Percentiles rank a stretch among this genome's conserved stretches.
phyloP scores from a whole-genome alignment of 805 yeast species.

The Maudiozyma saulgeensis region DNA sequence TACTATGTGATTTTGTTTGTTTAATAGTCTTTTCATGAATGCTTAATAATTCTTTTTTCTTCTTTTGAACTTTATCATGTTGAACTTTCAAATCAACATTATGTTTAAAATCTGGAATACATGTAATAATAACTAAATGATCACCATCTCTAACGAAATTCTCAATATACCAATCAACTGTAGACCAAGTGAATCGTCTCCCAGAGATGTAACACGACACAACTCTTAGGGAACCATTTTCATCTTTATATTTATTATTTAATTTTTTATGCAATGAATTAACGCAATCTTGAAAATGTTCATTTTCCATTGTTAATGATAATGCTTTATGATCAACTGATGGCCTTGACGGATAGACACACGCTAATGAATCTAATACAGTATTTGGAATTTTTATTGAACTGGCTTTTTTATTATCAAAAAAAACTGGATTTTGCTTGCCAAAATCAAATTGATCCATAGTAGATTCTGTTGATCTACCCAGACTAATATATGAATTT shows the following conservation, averaged over 20 bases:
- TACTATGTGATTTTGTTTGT: not conserved
- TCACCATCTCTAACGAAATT: constrained; percentile 53
- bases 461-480: constrained; percentile 17
- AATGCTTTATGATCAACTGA: constrained; percentile 23
- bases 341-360: constrained; percentile 29
- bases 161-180: constrained; percentile 58
- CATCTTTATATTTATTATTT: constrained; percentile 6
- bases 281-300: constrained; percentile 12
- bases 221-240: constrained; percentile 28
- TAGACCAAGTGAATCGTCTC: constrained; percentile 64
- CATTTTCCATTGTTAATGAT: constrained; percentile 16
- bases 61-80: constrained; percentile 7
- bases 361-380: constrained; percentile 16
- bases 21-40: not conserved
- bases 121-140: constrained; percentile 48
- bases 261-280: constrained; percentile 4
- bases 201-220: constrained; percentile 56
- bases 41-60: constrained; percentile 2
- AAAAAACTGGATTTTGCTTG: constrained; percentile 18
- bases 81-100: constrained; percentile 7
- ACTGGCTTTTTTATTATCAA: constrained; percentile 2
- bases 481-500: constrained; percentile 17
- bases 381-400: constrained; percentile 3
- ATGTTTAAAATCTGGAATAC: constrained; percentile 33
- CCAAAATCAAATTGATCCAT: constrained; percentile 26